Evolutionary conservation across 148 eudicot genomes (phyloP).

Genomic region (Spergularia bocconei): DNA sequence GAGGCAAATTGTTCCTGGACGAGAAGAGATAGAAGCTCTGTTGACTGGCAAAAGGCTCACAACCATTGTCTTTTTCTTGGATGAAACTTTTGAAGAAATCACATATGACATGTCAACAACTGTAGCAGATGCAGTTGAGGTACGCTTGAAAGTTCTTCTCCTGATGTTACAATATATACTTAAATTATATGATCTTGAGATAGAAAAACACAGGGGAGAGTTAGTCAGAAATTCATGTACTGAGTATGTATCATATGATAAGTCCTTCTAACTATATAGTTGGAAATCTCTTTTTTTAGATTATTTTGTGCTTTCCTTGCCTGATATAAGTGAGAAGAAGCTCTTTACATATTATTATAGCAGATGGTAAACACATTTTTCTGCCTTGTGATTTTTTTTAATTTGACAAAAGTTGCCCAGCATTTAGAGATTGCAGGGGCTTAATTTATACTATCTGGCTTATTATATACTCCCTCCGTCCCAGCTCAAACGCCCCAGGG

Average conservation of each 20-base stretch:
- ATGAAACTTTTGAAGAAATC: slow-evolving; percentile 98
- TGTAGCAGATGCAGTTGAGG: slow-evolving; percentile 98
- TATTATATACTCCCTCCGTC: too few relatives aligned
- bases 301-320: too few relatives aligned
- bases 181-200: not conserved
- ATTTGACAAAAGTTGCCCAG: too few relatives aligned
- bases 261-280: too few relatives aligned
- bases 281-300: too few relatives aligned
- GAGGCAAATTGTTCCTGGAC: slow-evolving; percentile 80
- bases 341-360: too few relatives aligned
- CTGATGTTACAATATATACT: not conserved
- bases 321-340: too few relatives aligned
- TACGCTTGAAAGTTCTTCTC: slow-evolving; percentile 24
- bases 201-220: not conserved
- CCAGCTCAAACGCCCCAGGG: too few relatives aligned
- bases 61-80: slow-evolving; percentile 94
- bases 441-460: too few relatives aligned
- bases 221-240: not conserved
- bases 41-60: slow-evolving; percentile 84
- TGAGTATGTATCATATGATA: not conserved
- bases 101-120: slow-evolving; percentile 94
- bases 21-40: slow-evolving; percentile 95
- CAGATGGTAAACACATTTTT: too few relatives aligned
- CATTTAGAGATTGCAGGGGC: too few relatives aligned
- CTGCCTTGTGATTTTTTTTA: too few relatives aligned